Evolutionary conservation across 2,329 filamentous ascomycete genomes (phyloP).

Genomic region (Sporothrix inflata): DNA sequence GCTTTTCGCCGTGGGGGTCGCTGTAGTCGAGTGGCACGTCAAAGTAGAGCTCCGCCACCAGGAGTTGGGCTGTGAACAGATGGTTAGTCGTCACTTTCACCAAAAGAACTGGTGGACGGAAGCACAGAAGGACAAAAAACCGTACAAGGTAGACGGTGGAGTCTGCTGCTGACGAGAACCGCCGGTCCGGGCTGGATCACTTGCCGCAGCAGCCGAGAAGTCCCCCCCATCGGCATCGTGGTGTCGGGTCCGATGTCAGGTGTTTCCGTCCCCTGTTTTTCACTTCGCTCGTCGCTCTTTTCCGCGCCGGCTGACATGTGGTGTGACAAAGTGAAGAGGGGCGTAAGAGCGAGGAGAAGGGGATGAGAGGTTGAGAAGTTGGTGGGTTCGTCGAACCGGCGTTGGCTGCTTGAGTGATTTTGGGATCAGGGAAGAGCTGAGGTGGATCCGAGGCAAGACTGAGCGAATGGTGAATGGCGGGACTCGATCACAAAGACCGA

Average conservation of each 20-base stretch:
- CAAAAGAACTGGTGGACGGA: background rate
- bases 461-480: background rate
- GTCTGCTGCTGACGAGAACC: constrained; percentile 20
- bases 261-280: background rate
- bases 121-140: background rate
- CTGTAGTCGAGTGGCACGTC: constrained; percentile 80
- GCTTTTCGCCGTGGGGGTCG: constrained; percentile 60
- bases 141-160: constrained; percentile 30
- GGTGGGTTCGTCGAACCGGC: background rate
- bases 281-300: background rate
- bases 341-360: background rate
- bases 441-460: background rate
- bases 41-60: constrained; percentile 82
- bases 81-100: background rate
- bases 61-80: constrained; percentile 58
- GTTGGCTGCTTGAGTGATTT: background rate
- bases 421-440: background rate
- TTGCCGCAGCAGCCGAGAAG: background rate
- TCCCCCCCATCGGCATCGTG: background rate
- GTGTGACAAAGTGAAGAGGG: background rate
- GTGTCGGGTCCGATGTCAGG: background rate
- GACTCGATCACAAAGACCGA: background rate
- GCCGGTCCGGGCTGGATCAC: constrained; percentile 25
- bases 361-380: background rate
- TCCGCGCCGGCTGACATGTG: background rate